Percentiles rank a stretch among this genome's conserved stretches.
These are phyloP conservation scores for Candida sonorensis DNA, from an alignment of 805 yeast species.

Conservation along the genomic window DNA sequence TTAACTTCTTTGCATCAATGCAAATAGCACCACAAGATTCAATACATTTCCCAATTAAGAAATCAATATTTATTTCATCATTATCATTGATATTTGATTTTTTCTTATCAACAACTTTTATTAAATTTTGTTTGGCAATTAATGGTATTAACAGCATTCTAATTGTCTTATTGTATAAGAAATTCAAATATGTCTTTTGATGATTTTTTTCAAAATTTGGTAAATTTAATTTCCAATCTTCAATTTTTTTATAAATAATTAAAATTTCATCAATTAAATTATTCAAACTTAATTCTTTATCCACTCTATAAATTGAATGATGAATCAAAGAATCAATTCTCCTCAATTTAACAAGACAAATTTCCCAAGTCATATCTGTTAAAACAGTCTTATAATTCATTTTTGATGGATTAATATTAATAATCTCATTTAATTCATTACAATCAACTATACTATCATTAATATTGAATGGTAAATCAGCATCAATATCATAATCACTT, in stretches of 20 bases:
- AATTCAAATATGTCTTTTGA: constrained; percentile 8
- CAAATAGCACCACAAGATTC: constrained; percentile 18
- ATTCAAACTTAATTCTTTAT: constrained; percentile 6
- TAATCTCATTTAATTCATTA: constrained; percentile 11
- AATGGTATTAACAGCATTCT: constrained; percentile 14
- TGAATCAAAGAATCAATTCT: constrained; percentile 16
- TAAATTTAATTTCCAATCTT: constrained; percentile 10
- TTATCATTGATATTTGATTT: background rate
- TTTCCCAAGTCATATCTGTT: constrained; percentile 12
- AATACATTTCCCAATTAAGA: constrained; percentile 14
- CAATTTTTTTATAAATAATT: constrained; percentile 6
- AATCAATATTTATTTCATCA: constrained; percentile 1
- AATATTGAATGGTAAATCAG: constrained; percentile 31
- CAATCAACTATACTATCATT: constrained; percentile 12
- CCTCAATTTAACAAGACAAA: constrained; percentile 10
- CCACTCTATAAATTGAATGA: constrained; percentile 15
- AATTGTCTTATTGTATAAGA: constrained; percentile 14
- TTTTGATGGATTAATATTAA: constrained; percentile 13
- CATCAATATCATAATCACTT: constrained; percentile 44
- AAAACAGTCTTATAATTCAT: constrained; percentile 6
- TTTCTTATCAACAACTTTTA: too few relatives aligned
- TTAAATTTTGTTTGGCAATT: constrained; percentile 6
- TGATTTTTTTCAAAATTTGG: constrained; percentile 12
- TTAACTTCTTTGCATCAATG: constrained; percentile 13
- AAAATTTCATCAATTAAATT: constrained; percentile 9